Evolutionary conservation across 371 early-diverging fungal genomes (phyloP).

Genomic region (Mucor mucedo): DNA sequence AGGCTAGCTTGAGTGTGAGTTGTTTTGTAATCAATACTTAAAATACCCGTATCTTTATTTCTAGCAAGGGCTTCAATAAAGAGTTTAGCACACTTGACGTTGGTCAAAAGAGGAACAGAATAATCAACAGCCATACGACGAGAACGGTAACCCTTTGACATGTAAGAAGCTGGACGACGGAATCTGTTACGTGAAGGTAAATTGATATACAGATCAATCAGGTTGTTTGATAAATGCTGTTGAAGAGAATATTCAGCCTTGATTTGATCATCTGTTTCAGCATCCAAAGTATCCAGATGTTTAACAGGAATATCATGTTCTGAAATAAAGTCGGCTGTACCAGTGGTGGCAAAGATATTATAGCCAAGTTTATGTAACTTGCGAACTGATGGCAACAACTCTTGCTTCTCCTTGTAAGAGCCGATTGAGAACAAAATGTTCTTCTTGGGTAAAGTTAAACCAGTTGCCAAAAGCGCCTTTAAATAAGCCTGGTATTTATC

Average conservation of each 20-base stretch:
- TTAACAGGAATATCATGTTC: slow-evolving; percentile 92
- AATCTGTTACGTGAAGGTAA: slow-evolving; percentile 94
- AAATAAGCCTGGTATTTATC: slow-evolving; percentile 97
- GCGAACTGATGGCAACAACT: slow-evolving; percentile 86
- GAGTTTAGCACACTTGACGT: slow-evolving; percentile 97
- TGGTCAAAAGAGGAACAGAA: slow-evolving; percentile 94
- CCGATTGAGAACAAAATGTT: slow-evolving; percentile 93
- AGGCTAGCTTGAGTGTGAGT: slow-evolving; percentile 81
- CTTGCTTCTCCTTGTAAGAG: slow-evolving; percentile 94
- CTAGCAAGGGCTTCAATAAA: slow-evolving; percentile 94
- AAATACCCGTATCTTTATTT: slow-evolving; percentile 74
- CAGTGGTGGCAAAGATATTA: slow-evolving; percentile 91
- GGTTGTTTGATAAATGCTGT: slow-evolving; percentile 92
- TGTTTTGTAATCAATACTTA: slow-evolving; percentile 86
- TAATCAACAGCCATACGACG: slow-evolving; percentile 97
- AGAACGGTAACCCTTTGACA: slow-evolving; percentile 92
- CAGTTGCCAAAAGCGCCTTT: slow-evolving; percentile 90
- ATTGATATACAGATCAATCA: slow-evolving; percentile 98
- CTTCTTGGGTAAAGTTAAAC: slow-evolving; percentile 89
- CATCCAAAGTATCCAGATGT: slow-evolving; percentile 80
- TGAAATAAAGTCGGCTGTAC: slow-evolving; percentile 93
- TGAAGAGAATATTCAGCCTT: slow-evolving; percentile 91
- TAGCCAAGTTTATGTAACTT: slow-evolving; percentile 84
- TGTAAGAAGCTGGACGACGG: slow-evolving; percentile 95
- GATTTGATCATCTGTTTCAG: slow-evolving; percentile 56